Evolutionary conservation across 148 eudicot species (phyloP), one percentile per base, ranked within the genome.

Genomic region (Vaccinium myrtillus): DNA sequence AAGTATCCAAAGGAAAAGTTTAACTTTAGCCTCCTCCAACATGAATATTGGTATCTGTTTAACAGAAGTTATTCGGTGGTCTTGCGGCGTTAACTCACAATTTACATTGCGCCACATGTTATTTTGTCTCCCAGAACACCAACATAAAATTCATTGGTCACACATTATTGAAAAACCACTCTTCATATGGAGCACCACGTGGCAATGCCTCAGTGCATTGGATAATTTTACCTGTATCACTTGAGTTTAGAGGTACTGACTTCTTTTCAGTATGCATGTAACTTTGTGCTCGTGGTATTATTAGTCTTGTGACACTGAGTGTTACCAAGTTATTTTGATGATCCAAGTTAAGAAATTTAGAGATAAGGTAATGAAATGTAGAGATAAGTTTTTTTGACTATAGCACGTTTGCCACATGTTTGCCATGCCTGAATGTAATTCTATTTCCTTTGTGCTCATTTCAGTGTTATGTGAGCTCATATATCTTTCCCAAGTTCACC

Each of bases 361-460:
- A n/a, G 54, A 49, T 27, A 11, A 25, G 76, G 71, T 65, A 46
- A 18, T 81, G 75, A 25, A 49, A 61, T 54, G 25, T 50, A 27
- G 16, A 0, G 16, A 69, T 69, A 1, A 4, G 0, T 27, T 82
- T 23, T 82, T 32, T 25, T 1, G 25, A 73, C 12, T 30, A 53
- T 25, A 32, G 1, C 15, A 19, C 18, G 13, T 54, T 54, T 3
- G 2, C 61, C 14, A 11, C 14, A 11, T 30, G 14, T 54, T 54
- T 3, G 2, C 61, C 14, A 11, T 21, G 69, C 51, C 9, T 39
- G 56, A 53, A 71, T 51, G 43, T 70, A 30, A 51, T 15, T 36
- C 16, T 53, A 21, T 32, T 71, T 30, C 82, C 71, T 51, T 71
- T 63, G 9, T 83, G 79, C 77, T 54, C 21, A 39, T 83, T 74